A percentile compares a stretch with the other conserved stretches of the same genome.
These are phyloP conservation scores for Pseudogymnoascus sp. DNA, from an alignment of 2,329 filamentous ascomycete genomes.

Conservation along the genomic window DNA sequence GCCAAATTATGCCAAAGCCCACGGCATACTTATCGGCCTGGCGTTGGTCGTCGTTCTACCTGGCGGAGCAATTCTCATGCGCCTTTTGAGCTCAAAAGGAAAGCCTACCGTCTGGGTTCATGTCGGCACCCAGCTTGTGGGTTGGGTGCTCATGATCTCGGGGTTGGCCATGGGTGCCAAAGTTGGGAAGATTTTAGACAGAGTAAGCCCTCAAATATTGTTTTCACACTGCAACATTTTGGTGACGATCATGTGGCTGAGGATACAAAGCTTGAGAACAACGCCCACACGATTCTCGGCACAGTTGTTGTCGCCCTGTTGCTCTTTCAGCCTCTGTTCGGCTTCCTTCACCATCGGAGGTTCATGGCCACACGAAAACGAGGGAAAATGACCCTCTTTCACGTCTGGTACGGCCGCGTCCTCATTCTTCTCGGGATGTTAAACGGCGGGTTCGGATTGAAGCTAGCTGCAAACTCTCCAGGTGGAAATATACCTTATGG, in stretches of 20 bases:
- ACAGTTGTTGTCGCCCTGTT: slow-evolving; percentile 49
- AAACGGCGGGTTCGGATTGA: slow-evolving; percentile 58
- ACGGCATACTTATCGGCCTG: slow-evolving; percentile 57
- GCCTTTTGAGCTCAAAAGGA: slow-evolving; percentile 44
- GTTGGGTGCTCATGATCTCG: slow-evolving; percentile 52
- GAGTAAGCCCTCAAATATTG: slow-evolving; percentile 35
- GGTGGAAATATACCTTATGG: slow-evolving; percentile 48
- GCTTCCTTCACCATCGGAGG: slow-evolving; percentile 51
- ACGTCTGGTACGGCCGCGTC: slow-evolving; percentile 57
- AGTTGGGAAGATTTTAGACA: slow-evolving; percentile 36
- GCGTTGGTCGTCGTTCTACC: slow-evolving; percentile 55
- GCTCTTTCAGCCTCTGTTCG: slow-evolving; percentile 52
- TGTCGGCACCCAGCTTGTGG: slow-evolving; percentile 47
- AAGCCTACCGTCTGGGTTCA: slow-evolving; percentile 39
- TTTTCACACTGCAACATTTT: background rate
- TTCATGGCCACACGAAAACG: slow-evolving; percentile 44
- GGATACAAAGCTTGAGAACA: slow-evolving; percentile 37
- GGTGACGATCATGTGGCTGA: slow-evolving; percentile 34
- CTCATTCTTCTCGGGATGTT: slow-evolving; percentile 54
- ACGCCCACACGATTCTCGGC: slow-evolving; percentile 49
- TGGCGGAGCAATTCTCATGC: slow-evolving; percentile 54
- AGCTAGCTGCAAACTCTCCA: slow-evolving; percentile 39
- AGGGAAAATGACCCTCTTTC: slow-evolving; percentile 47
- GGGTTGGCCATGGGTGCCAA: slow-evolving; percentile 54
- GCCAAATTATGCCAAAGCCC: slow-evolving; percentile 31